Evolutionary conservation across 2,329 filamentous ascomycete species (phyloP), one percentile per base, ranked within the genome.

Genomic region (Diatrype stigma): DNA sequence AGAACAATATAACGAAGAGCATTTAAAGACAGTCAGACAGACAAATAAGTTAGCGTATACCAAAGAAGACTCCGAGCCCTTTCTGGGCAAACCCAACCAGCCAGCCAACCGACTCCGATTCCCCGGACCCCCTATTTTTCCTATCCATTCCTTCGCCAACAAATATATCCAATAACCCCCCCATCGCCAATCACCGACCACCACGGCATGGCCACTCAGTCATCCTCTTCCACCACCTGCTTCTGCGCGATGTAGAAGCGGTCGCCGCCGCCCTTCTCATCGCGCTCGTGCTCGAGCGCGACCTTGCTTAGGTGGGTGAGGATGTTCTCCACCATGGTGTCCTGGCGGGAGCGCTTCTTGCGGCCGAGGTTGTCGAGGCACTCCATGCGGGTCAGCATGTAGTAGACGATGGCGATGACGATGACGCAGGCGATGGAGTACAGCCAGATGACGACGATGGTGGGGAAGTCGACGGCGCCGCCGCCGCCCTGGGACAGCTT

Each of bases 401-500:
- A 75, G 69, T 78, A 78, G 60, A 76, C 68, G 51, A 77, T 75
- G 50, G 75, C 75, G 57, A 78, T 74, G 63, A 78, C 74, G 59
- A 78, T 70, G 35, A 73, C 77, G 49, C 76, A 74, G 67, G 73
- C 75, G 51, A 78, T 75, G 21, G 75, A 78, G 71, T 77, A 78
- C 47, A 67, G 66, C 75, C 75, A 78, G 64, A 78, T 70, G 51
- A 78, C 72, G 53, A 78, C 74, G 42, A 76, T 73, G 49, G 75
- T 78, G 60, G 78, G 71, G 57, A 86, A 78, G 66, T 83, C 80
- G 55, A 76, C 76, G 67, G 79, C 75, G 57, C 79, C 26, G 26
- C 80, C 75, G 57, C 79, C 26, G 26, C 80, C 74, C 45, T 61
- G 50, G 28, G 58, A 69, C 52, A 59, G 62, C 62, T 55, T 70